Evolutionary conservation across 2,329 filamentous ascomycete species (phyloP).

Genomic region (Amylocarpus encephaloides): DNA sequence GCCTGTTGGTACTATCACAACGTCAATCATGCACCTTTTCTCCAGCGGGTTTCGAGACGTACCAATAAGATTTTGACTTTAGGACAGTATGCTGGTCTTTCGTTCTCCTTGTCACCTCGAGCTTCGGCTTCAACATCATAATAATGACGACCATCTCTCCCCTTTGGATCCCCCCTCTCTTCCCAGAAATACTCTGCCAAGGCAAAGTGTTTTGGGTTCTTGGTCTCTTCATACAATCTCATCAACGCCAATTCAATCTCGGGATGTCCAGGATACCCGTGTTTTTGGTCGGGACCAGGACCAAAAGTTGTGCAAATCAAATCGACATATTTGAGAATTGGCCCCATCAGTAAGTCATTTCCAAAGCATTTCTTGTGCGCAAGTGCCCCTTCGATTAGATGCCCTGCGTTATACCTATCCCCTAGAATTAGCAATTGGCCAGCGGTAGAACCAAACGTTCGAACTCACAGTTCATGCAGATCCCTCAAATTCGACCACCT

Average conservation of each 20-base stretch:
- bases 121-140: slow-evolving; percentile 48
- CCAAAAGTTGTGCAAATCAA: slow-evolving; percentile 48
- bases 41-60: neutral
- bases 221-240: slow-evolving; percentile 38
- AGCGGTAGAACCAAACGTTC: neutral
- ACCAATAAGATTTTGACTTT: slow-evolving; percentile 35
- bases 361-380: slow-evolving; percentile 48
- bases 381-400: slow-evolving; percentile 55
- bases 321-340: slow-evolving; percentile 48
- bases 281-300: slow-evolving; percentile 40
- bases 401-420: slow-evolving; percentile 50
- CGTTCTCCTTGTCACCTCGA: slow-evolving; percentile 44
- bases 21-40: slow-evolving; percentile 31
- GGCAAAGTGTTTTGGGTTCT: slow-evolving; percentile 34
- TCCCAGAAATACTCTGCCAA: slow-evolving; percentile 51
- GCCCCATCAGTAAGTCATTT: slow-evolving; percentile 45
- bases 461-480: slow-evolving; percentile 51
- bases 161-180: slow-evolving; percentile 48
- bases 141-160: slow-evolving; percentile 44
- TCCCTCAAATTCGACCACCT: slow-evolving; percentile 54
- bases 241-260: slow-evolving; percentile 47
- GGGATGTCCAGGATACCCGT: slow-evolving; percentile 56
- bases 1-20: slow-evolving; percentile 49
- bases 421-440: no score
- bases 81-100: slow-evolving; percentile 43